These are phyloP conservation scores for Stentor coeruleus DNA, from an alignment of 73 alveolate genomes.

Conservation along the genomic window DNA sequence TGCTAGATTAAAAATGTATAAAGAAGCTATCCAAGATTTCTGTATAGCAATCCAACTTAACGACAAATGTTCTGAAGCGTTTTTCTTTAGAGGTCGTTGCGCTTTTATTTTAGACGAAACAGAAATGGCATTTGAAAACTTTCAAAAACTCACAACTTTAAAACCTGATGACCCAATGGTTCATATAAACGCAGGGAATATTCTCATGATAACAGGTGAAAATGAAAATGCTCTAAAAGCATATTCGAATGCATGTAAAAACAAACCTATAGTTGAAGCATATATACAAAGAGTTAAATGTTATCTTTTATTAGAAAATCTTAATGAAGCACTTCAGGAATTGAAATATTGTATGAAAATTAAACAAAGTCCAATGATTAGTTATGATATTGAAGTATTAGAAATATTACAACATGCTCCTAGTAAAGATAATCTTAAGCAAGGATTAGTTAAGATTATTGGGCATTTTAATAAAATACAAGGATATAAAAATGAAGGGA, in stretches of 20 bases:
- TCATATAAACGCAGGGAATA: slow-evolving; percentile 66
- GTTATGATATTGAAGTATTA: background rate
- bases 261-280: background rate
- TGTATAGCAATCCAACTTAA: slow-evolving; percentile 48
- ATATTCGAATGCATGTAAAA: slow-evolving; percentile 27
- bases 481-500: slow-evolving; percentile 28
- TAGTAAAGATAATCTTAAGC: background rate
- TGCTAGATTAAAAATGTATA: slow-evolving; percentile 61
- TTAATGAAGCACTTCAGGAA: slow-evolving; percentile 40
- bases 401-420: background rate
- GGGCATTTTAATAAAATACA: background rate
- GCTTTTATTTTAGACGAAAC: slow-evolving; percentile 64
- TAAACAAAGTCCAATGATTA: background rate
- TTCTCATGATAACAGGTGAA: slow-evolving; percentile 65
- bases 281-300: slow-evolving; percentile 32
- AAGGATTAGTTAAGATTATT: background rate
- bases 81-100: slow-evolving; percentile 60
- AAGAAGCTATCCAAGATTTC: slow-evolving; percentile 66
- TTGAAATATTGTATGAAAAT: background rate
- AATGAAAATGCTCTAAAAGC: slow-evolving; percentile 71
- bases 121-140: slow-evolving; percentile 64
- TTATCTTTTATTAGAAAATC: slow-evolving; percentile 32
- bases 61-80: slow-evolving; percentile 58
- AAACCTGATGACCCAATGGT: slow-evolving; percentile 55
- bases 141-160: slow-evolving; percentile 37